Evolutionary conservation across 805 yeast genomes (phyloP).

Genomic region (Myxozyma udenii): DNA sequence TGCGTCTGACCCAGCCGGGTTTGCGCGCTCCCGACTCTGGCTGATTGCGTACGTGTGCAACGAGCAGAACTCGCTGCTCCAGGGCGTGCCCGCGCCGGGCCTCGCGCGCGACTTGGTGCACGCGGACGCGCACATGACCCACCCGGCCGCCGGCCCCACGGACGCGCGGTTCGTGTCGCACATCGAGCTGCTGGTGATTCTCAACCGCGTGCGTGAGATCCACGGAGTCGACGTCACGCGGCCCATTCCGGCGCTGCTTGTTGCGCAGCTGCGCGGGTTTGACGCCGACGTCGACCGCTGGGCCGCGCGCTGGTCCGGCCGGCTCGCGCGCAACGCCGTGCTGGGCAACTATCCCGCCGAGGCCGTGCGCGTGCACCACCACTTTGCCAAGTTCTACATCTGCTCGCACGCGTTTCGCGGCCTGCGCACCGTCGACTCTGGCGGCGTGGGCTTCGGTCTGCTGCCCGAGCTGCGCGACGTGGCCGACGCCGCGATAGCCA

Average conservation of each 20-base stretch:
- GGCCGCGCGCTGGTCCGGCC: conserved; percentile 19
- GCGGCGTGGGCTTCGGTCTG: conserved; percentile 3
- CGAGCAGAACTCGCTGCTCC: conserved; percentile 21
- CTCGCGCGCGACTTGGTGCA: conserved; percentile 11
- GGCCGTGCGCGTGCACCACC: conserved; percentile 18
- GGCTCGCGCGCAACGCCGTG: conserved; percentile 5
- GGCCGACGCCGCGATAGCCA: conserved; percentile 13
- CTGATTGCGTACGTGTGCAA: conserved; percentile 15
- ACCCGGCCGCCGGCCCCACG: conserved; percentile 8
- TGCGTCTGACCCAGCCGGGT: conserved; percentile 3
- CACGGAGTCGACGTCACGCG: conserved; percentile 15
- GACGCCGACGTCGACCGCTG: conserved; percentile 18
- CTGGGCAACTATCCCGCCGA: conserved; percentile 23
- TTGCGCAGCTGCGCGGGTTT: conserved; percentile 18
- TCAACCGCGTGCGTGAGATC: conserved; percentile 17
- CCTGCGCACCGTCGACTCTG: conserved; percentile 3
- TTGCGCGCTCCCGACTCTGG: conserved; percentile 19
- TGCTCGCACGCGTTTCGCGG: conserved; percentile 26
- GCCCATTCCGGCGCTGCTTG: conserved; percentile 11
- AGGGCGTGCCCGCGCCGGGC: conserved; percentile 23
- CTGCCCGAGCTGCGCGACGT: conserved; percentile 13
- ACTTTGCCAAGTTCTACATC: conserved; percentile 22
- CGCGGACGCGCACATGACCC: conserved; percentile 17
- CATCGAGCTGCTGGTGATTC: conserved; percentile 18
- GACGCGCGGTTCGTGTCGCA: conserved; percentile 17